Evolutionary conservation across 352 stramenopile species (phyloP), one percentile per base, ranked within the genome.

Genomic region (Phytophthora sansomeana): DNA sequence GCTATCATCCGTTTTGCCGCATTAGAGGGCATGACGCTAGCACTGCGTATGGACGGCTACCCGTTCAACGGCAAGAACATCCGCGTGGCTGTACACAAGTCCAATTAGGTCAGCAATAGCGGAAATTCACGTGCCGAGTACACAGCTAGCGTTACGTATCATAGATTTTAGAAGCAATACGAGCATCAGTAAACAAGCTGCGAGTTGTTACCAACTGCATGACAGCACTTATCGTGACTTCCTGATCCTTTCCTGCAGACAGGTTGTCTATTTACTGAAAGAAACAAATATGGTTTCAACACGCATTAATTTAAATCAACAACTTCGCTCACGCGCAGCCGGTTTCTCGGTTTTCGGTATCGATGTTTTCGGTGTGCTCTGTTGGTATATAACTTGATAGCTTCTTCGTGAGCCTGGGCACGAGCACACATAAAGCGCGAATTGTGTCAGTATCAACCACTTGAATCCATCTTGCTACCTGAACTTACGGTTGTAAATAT

Each of bases 11-110:
- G 72, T 7, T 92, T 92, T 63, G 69, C 66, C 3, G 52, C 72
- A 11, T 56, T 77, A n/a, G 79, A 88, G 17, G 74, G 79, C 24
- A 80, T 86, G 67, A 73, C 67, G 49, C 72, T 76, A 4, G 83
- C 83, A 29, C 55, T 92, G 65, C 71, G 70, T 29, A 89, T 92
- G 83, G 75, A 90, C 43, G 77, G 81, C 19, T 90, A 88, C 58
- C 81, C 83, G 16, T 90, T 89, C 44, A 78, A 89, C 49, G 77
- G 81, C 77, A 85, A 87, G 62, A 77, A 75, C 52, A 90, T 92
- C 58, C 79, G 72, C 28, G 79, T 92, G 17, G 69, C 61, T 10
- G 53, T 89, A 36, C 69, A 78, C 51, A 75, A 75, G 29, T 59
- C 62, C 47, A 72, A 70, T 24, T 82, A 39, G 72, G 47, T 46